These are phyloP conservation scores for Elaphomyces granulatus DNA, from an alignment of 495 filamentous ascomycete genomes.

Conservation along the genomic window DNA sequence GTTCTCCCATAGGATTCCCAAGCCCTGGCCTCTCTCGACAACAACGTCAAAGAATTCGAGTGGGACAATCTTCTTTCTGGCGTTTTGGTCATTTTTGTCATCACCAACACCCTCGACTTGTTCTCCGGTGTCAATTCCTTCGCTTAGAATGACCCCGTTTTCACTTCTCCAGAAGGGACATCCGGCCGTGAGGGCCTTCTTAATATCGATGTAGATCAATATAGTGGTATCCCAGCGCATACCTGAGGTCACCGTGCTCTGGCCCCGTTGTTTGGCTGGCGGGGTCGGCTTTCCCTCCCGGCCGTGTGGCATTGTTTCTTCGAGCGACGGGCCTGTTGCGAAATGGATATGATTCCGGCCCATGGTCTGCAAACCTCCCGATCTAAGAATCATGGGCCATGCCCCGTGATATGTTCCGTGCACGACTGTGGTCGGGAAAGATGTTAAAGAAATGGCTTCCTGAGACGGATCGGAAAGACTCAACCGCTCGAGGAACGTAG, in stretches of 20 bases:
- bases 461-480: constrained; percentile 20
- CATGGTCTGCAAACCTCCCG: constrained; percentile 71
- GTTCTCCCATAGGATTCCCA: constrained; percentile 52
- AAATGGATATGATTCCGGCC: constrained; percentile 77
- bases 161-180: constrained; percentile 77
- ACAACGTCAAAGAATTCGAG: constrained; percentile 37
- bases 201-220: constrained; percentile 66
- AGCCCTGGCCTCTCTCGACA: constrained; percentile 38
- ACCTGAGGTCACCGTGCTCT: constrained; percentile 52
- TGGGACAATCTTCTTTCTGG: constrained; percentile 21
- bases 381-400: constrained; percentile 55
- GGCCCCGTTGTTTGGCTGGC: constrained; percentile 2
- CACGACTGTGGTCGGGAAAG: constrained; percentile 49
- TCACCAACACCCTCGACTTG: constrained; percentile 5
- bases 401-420: constrained; percentile 76
- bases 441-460: not conserved
- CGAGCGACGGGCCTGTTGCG: constrained; percentile 47
- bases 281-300: constrained; percentile 11
- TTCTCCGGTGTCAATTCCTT: constrained; percentile 21
- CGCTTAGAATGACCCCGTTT: constrained; percentile 58
- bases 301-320: constrained; percentile 14
- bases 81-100: constrained; percentile 9
- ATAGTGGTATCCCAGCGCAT: constrained; percentile 72
- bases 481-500: constrained; percentile 52
- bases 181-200: constrained; percentile 43